These are phyloP conservation scores for Carex arenaria DNA, from an alignment of 202 grass and related monocot species.

Conservation along the genomic window DNA sequence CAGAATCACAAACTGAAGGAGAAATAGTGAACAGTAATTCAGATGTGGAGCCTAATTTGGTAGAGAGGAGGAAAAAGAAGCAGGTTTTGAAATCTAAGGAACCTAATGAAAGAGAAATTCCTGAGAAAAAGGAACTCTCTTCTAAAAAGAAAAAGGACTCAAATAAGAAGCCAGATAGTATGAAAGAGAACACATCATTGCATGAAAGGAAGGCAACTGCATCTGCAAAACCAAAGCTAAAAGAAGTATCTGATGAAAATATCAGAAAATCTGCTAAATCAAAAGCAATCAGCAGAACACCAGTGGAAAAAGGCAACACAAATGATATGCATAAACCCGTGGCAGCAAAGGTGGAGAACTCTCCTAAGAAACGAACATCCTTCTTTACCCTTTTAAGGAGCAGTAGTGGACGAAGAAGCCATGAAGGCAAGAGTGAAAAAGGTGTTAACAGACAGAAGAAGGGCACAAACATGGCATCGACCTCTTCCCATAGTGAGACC, in stretches of 20 bases:
- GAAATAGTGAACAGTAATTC: not conserved
- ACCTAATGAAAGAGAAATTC: not conserved
- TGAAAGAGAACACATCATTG: conserved; percentile 13
- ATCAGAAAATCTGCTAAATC: not conserved
- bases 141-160: conserved; percentile 9
- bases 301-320: not conserved
- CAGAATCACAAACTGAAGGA: not conserved
- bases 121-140: not conserved
- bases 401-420: conserved; percentile 6
- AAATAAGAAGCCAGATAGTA: conserved; percentile 4
- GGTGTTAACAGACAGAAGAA: conserved; percentile 6
- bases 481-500: conserved; percentile 9
- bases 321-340: not conserved
- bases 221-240: conserved; percentile 23
- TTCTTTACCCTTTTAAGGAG: conserved; percentile 8
- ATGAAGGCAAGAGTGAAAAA: conserved; percentile 19
- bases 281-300: not conserved
- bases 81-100: conserved; percentile 21
- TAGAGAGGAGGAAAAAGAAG: conserved; percentile 25
- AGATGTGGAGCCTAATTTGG: not conserved
- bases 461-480: not conserved
- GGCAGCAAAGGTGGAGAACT: not conserved
- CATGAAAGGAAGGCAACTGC: conserved; percentile 7
- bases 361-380: conserved; percentile 13
- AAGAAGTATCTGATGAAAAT: conserved; percentile 16